These are phyloP conservation scores for Phytophthora hibernalis DNA, from an alignment of 352 stramenopile genomes.

Conservation along the genomic window DNA sequence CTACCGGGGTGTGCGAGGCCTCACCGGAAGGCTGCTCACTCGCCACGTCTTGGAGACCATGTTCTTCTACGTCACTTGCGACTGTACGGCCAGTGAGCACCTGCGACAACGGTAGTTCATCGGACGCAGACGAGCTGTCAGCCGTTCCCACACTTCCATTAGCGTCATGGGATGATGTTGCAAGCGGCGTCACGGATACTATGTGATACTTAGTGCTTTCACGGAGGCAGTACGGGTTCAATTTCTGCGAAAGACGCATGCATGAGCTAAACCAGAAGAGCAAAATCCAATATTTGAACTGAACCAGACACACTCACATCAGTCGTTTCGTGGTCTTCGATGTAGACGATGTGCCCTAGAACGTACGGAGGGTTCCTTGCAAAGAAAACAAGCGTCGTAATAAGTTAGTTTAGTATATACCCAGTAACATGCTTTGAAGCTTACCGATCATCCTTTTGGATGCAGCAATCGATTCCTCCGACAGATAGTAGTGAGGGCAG, in stretches of 20 bases:
- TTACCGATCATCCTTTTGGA: constrained; percentile 66
- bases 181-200: constrained; percentile 71
- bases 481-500: constrained; percentile 84
- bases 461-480: constrained; percentile 77
- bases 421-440: not conserved
- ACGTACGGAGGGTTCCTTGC: constrained; percentile 77
- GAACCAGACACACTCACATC: constrained; percentile 36
- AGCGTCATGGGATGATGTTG: constrained; percentile 48
- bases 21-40: constrained; percentile 22
- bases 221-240: constrained; percentile 75
- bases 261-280: constrained; percentile 1
- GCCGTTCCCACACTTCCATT: constrained; percentile 35
- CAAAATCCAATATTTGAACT: not conserved
- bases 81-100: constrained; percentile 58
- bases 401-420: not conserved
- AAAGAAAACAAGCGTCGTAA: constrained; percentile 4
- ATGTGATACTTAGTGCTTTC: constrained; percentile 80
- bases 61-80: constrained; percentile 38
- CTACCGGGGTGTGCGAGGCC: constrained; percentile 23
- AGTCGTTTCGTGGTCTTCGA: constrained; percentile 79
- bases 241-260: constrained; percentile 29
- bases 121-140: constrained; percentile 44
- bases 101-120: constrained; percentile 71
- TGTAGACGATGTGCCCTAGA: constrained; percentile 83
- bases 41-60: constrained; percentile 34